Base-by-base conservation (phyloP, 371 early-diverging fungal species). In the Sporodiniella umbellata region DNA sequence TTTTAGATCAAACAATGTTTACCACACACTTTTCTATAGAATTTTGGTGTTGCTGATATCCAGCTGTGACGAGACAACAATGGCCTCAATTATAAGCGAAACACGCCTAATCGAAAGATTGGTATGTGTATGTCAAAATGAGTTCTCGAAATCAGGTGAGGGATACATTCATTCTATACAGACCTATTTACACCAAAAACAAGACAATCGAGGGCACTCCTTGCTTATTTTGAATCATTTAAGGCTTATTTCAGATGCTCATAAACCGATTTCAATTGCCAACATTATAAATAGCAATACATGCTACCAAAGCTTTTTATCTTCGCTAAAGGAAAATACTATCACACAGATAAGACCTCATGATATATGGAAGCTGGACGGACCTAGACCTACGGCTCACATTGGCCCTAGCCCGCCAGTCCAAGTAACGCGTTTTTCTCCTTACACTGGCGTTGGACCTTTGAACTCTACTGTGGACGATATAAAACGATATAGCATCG, bases 351-450 rank as follows among this genome's bases (percentile, higher is more conserved):
- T 52, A 6, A 51, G 62, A 33, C 51, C 52, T 7, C 61, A 48
- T 11, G 58, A 69, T 45, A 31, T 46, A 25, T 75, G 75, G 75
- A 68, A 66, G 4, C 31, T 75, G 4, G 65, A 62, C 22, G 56
- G 69, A 44, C 62, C 71, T 18, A 52, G 72, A n/a, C 75, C 75
- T n/a, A 64, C 75, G 15, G 62, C 69, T 14, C 67, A 75, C 52
- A 19, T 71, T 5, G 75, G 75, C 1, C 75, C 75, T n/a, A 53
- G 56, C 19, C 75, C 75, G 0, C 75, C 75, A 33, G 54, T 71
- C 22, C 64, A 71, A 47, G 46, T 58, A 2, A 49, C 53, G 22
- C 59, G 60, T 33, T 70, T 62, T 28, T 68, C 75, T 1, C 60
- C 72, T 6, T 75, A 70, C 33, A 33, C 57, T 12, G 58, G 69